phyloP scores from a whole-genome alignment of 345 rosid genomes.

The Geranium brycei region DNA sequence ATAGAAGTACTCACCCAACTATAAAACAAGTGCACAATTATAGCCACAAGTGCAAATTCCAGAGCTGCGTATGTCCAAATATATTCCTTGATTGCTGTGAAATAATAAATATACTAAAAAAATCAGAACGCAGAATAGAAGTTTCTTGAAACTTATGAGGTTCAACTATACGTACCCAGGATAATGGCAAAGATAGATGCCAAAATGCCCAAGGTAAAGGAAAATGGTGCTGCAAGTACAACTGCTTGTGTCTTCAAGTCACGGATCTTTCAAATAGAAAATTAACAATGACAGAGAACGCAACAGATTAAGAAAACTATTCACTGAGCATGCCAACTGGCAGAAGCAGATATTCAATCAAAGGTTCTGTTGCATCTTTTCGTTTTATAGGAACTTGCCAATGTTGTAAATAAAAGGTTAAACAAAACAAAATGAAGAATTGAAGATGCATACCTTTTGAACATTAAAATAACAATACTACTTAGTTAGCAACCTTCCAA shows the following conservation, averaged over 20 bases:
- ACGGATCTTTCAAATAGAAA: slow-evolving; percentile 31
- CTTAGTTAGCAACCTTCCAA: too few species aligned
- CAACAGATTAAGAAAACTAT: slow-evolving; percentile 1
- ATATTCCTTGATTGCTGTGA: slow-evolving; percentile 70
- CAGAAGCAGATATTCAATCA: not conserved
- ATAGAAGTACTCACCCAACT: slow-evolving; percentile 34
- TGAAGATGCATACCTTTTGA: too few species aligned
- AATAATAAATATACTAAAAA: slow-evolving; percentile 3
- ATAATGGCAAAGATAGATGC: slow-evolving; percentile 58
- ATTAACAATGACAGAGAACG: not conserved
- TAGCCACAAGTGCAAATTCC: slow-evolving; percentile 69
- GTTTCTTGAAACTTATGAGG: not conserved
- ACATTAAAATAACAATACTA: too few species aligned
- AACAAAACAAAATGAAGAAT: too few species aligned
- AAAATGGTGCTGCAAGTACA: slow-evolving; percentile 70
- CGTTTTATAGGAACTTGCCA: too few species aligned
- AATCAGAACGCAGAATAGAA: not conserved
- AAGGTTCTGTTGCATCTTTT: too few species aligned
- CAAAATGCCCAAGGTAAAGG: slow-evolving; percentile 57
- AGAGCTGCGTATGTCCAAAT: slow-evolving; percentile 90
- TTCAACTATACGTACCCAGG: slow-evolving; percentile 51
- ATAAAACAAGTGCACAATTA: slow-evolving; percentile 47
- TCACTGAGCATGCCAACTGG: not conserved
- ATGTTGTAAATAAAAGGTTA: too few species aligned
- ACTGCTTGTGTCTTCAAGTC: slow-evolving; percentile 60